A percentile compares a stretch with the other conserved stretches of the same genome.
Evolutionary conservation across 176 grass and related monocot genomes (phyloP).

Genomic region (Triticum aestivum): IWGSC_CS_RefSeq_v2.1 NC_057804.1:572178267-572178766

Average conservation of each 20-base stretch:
- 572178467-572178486: neutral
- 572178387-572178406: conserved; percentile 24
- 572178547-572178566: neutral
- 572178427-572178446: conserved; percentile 25
- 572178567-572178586: neutral
- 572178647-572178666: conserved; percentile 25
- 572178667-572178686: neutral
- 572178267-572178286: neutral
- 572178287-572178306: neutral
- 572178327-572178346: neutral
- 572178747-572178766: neutral
- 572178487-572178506: neutral
- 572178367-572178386: conserved; percentile 1
- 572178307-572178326: neutral
- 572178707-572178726: neutral
- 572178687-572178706: neutral
- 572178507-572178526: neutral
- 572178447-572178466: neutral
- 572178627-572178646: conserved; percentile 10
- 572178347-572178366: conserved; percentile 16
- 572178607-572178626: conserved; percentile 25
- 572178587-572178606: neutral
- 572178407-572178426: conserved; percentile 15
- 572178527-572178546: neutral
- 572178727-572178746: neutral